Evolutionary conservation across 108 stramenopile genomes (phyloP).

Genomic region (Cyclotella atomus): DNA sequence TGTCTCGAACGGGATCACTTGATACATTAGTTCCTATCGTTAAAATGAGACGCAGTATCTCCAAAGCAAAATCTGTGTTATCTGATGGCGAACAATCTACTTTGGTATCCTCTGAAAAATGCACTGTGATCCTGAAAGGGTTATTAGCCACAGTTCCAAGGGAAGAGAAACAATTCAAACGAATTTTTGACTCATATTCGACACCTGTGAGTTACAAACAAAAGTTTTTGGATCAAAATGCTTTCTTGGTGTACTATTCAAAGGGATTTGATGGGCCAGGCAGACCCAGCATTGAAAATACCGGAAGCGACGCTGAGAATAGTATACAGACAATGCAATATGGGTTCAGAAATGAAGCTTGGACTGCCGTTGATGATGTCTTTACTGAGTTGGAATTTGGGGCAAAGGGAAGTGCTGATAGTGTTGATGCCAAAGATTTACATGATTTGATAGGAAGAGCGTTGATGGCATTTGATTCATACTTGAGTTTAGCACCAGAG

Average conservation of each 20-base stretch:
- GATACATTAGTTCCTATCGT: constrained; percentile 66
- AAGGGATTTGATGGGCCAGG: constrained; percentile 86
- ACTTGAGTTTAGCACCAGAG: constrained; percentile 37
- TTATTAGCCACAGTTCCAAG: constrained; percentile 40
- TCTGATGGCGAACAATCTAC: background rate
- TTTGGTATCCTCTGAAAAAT: constrained; percentile 16
- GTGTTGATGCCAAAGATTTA: constrained; percentile 17
- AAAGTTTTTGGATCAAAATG: constrained; percentile 85
- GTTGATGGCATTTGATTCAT: constrained; percentile 28
- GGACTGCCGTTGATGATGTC: constrained; percentile 73
- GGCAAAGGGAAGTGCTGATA: background rate
- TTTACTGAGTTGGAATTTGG: constrained; percentile 64
- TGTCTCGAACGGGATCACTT: constrained; percentile 60
- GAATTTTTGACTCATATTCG: constrained; percentile 82
- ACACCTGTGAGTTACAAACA: constrained; percentile 84
- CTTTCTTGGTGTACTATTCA: constrained; percentile 88
- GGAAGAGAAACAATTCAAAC: constrained; percentile 71
- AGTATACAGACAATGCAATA: constrained; percentile 73
- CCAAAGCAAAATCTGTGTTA: constrained; percentile 28
- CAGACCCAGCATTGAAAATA: constrained; percentile 62
- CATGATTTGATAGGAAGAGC: constrained; percentile 11
- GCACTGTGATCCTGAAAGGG: constrained; percentile 11
- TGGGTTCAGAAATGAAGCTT: constrained; percentile 81
- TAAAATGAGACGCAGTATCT: constrained; percentile 36
- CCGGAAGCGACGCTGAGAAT: constrained; percentile 38